phyloP scores from a whole-genome alignment of 2,329 filamentous ascomycete genomes.

The Pseudogymnoascus sp. region DNA sequence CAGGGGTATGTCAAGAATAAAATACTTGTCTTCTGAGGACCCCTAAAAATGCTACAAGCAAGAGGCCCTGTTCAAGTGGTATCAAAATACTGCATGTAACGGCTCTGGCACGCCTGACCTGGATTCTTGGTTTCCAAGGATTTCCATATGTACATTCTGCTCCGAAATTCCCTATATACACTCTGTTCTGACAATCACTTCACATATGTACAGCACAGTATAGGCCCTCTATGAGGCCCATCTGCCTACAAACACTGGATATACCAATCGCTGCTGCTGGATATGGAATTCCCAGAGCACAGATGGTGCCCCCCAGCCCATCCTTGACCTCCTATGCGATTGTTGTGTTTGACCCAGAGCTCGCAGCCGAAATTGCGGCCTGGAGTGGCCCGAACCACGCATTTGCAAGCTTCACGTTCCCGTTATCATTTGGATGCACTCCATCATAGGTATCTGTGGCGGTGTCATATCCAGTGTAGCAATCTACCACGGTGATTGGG shows the following conservation, averaged over 20 bases:
- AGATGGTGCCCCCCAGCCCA: background rate
- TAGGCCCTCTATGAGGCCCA: background rate
- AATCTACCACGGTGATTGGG: conserved; percentile 29
- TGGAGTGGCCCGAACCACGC: conserved; percentile 21
- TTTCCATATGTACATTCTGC: background rate
- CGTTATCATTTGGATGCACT: conserved; percentile 28
- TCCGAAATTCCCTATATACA: background rate
- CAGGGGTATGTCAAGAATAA: background rate
- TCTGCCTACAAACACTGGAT: background rate
- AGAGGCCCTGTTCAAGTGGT: background rate
- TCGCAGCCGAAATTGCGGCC: background rate
- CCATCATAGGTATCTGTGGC: conserved; percentile 26
- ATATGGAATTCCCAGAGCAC: background rate
- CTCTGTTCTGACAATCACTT: background rate
- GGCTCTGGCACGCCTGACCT: background rate
- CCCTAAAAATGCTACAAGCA: background rate
- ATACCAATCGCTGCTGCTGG: background rate
- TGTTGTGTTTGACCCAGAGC: background rate
- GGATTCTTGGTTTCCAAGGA: background rate
- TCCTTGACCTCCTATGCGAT: background rate
- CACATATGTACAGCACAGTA: background rate
- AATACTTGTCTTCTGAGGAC: background rate
- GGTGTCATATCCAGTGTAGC: conserved; percentile 28
- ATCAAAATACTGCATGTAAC: background rate
- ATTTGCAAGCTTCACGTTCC: conserved; percentile 26